A percentile compares a stretch with the other conserved stretches of the same genome.
phyloP scores from a whole-genome alignment of 164 flowering plant genomes.

The Berberis thunbergii region DNA sequence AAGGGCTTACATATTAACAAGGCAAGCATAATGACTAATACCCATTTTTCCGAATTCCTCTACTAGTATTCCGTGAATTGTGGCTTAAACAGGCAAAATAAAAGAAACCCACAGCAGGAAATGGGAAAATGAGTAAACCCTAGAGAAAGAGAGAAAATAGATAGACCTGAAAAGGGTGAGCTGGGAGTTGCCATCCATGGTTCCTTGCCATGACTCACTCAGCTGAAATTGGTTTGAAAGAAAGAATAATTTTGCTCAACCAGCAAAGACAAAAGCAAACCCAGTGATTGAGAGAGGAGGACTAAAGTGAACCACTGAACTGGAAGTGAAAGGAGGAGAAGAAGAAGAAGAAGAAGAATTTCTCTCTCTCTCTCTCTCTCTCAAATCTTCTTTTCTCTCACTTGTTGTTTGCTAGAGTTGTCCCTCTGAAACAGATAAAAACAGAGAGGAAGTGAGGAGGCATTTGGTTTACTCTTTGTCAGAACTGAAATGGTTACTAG shows the following conservation, averaged over 20 bases:
- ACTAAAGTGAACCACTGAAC: no score
- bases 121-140: not conserved
- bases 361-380: not conserved
- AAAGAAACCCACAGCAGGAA: not conserved
- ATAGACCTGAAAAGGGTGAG: conserved; percentile 80
- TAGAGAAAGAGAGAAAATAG: not conserved
- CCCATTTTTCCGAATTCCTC: not conserved
- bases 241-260: not conserved
- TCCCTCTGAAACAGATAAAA: no score
- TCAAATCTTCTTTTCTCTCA: not conserved
- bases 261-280: not conserved
- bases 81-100: not conserved
- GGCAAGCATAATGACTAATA: not conserved
- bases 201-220: conserved; percentile 62
- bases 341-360: not conserved
- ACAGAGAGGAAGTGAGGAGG: no score
- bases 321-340: not conserved
- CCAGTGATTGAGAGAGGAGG: no score
- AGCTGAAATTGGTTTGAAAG: not conserved
- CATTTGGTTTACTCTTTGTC: no score
- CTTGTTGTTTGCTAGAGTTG: not conserved
- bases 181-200: conserved; percentile 92
- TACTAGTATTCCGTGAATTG: not conserved
- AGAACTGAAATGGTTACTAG: no score
- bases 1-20: not conserved